phyloP scores from a whole-genome alignment of 2,329 filamentous ascomycete species.

The Clonostachys rosea region DNA sequence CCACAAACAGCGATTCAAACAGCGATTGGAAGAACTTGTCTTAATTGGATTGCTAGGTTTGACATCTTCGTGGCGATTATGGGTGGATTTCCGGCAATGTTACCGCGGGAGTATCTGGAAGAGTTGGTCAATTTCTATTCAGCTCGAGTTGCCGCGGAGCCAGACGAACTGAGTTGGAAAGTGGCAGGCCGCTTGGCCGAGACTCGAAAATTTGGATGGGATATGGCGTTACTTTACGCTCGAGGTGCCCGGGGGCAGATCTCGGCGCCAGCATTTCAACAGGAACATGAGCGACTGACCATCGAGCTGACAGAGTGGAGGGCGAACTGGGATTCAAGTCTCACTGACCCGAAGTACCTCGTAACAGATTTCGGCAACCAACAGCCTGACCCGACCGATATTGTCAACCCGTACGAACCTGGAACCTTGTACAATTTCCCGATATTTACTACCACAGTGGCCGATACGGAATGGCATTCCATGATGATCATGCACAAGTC shows the following conservation, averaged over 20 bases:
- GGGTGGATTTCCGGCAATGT: constrained; percentile 69
- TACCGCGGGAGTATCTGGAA: constrained; percentile 76
- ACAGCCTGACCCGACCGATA: constrained; percentile 53
- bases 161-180: constrained; percentile 59
- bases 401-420: constrained; percentile 69
- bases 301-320: constrained; percentile 44
- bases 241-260: constrained; percentile 62
- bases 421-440: constrained; percentile 67
- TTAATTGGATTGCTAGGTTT: constrained; percentile 88
- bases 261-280: constrained; percentile 56
- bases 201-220: constrained; percentile 69
- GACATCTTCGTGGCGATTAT: constrained; percentile 82
- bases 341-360: constrained; percentile 57
- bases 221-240: constrained; percentile 76
- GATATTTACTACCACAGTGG: constrained; percentile 69
- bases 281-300: constrained; percentile 53
- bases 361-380: constrained; percentile 58
- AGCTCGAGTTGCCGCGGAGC: constrained; percentile 52
- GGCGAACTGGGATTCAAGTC: constrained; percentile 51
- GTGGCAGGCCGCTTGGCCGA: constrained; percentile 63
- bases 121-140: constrained; percentile 59
- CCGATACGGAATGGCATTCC: constrained; percentile 73
- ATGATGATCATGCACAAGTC: constrained; percentile 77
- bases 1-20: constrained; percentile 71
- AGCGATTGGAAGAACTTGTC: constrained; percentile 65